These are phyloP conservation scores for Amphibolis antarctica DNA, from an alignment of 106 monocot species.

Conservation along the genomic window DNA sequence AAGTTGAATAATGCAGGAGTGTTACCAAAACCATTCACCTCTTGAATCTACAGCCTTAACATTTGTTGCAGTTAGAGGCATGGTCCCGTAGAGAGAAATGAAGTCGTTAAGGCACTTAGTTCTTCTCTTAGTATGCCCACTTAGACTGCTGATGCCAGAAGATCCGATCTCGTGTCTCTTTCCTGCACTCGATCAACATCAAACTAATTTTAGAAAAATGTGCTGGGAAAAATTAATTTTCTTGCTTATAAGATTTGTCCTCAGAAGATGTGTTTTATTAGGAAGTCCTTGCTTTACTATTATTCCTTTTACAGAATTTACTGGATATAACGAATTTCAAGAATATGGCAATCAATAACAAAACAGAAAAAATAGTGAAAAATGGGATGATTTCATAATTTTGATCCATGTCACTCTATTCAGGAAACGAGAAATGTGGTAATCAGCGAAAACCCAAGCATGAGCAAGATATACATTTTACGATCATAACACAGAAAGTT, in stretches of 20 bases:
- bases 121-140: constrained; percentile 33
- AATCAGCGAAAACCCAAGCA: too few relatives aligned
- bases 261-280: neutral
- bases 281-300: neutral
- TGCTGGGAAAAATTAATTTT: neutral
- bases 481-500: too few relatives aligned
- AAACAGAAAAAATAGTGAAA: too few relatives aligned
- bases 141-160: constrained; percentile 48
- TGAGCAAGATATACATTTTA: too few relatives aligned
- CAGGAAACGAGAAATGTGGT: too few relatives aligned
- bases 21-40: constrained; percentile 54
- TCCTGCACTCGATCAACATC: constrained; percentile 22
- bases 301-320: neutral
- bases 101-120: constrained; percentile 56
- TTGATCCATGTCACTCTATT: too few relatives aligned
- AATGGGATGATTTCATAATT: too few relatives aligned
- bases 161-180: constrained; percentile 46
- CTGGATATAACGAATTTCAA: too few relatives aligned
- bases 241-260: neutral
- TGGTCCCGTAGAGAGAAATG: constrained; percentile 29
- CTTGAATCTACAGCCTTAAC: constrained; percentile 45
- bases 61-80: constrained; percentile 44
- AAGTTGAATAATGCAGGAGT: neutral
- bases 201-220: constrained; percentile 2
- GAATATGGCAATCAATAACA: too few relatives aligned